Evolutionary conservation across 257 asterid species (phyloP), one percentile per base, ranked within the genome.

Genomic region (Leonotis leonurus): DNA sequence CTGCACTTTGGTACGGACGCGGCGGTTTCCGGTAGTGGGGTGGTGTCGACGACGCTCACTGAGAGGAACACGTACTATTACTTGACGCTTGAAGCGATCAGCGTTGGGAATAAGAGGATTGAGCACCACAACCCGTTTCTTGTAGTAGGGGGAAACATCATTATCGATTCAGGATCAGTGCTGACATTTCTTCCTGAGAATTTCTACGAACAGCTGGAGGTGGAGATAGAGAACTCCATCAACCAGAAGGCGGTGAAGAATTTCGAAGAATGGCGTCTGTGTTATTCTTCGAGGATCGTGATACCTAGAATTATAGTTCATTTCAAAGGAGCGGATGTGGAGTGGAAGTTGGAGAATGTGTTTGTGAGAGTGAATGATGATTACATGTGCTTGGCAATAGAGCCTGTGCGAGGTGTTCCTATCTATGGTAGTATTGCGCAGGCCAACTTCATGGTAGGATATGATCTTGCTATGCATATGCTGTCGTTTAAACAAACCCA

Each of bases 91-190:
- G 80, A 77, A 67, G 94, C 83, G 1, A 61, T 86, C 5, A 67
- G 73, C 0, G 79, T 82, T 0, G 83, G 82, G 5, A 35, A 50
- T 0, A 11, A 55, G 13, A 67, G 75, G 12, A 16, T 44, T 3
- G 22, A 44, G 16, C 18, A 16, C 51, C 46, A 40, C 18, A 40
- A 7, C 46, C 13, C 25, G 25, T 8, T 2, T 1, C 10, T 17
- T 1, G 12, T 44, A 0, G 12, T 13, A 1, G 67, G 53, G 27
- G 87, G 82, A 0, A 85, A 83, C 77, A 77, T 84, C 0, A 55
- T 81, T 4, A 82, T 84, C 0, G 96, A 86, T 40, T 76, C 90
- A 0, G 96, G 95, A 5, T 80, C 88, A 0, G 68, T 88, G 0
- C 4, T 77, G 8, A 78, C 90, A 4, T 73, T 56, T 12, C 73